Evolutionary conservation across 2,329 filamentous ascomycete species (phyloP).

Genomic region (Fusarium newnesense): DNA sequence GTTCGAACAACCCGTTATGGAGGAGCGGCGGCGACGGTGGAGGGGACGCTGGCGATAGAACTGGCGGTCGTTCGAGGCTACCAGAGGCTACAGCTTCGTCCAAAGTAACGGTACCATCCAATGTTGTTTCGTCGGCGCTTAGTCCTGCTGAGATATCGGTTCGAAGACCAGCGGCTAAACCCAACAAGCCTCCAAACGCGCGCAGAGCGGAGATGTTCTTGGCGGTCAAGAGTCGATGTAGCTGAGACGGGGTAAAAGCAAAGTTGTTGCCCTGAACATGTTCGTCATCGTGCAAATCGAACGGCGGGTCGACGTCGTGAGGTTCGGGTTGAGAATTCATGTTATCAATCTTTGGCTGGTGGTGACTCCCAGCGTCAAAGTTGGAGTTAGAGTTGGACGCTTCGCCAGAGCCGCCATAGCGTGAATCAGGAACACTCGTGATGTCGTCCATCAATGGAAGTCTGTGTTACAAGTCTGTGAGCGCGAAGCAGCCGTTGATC

Average conservation of each 20-base stretch:
- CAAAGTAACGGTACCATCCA: constrained; percentile 59
- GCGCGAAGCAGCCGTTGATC: constrained; percentile 1
- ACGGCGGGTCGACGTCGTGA: constrained; percentile 7
- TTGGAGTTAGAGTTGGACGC: constrained; percentile 25
- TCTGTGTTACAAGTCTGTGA: background rate
- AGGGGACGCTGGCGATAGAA: constrained; percentile 33
- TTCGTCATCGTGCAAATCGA: constrained; percentile 45
- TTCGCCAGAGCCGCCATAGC: constrained; percentile 34
- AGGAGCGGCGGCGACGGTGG: constrained; percentile 36
- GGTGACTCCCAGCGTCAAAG: constrained; percentile 11
- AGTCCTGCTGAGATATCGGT: constrained; percentile 60
- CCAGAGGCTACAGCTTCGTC: constrained; percentile 59
- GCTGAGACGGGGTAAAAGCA: constrained; percentile 63
- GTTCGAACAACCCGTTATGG: constrained; percentile 46
- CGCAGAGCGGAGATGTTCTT: constrained; percentile 60
- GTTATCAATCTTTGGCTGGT: constrained; percentile 17
- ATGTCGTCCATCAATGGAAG: constrained; percentile 46
- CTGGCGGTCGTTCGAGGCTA: constrained; percentile 45
- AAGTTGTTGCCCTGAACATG: constrained; percentile 56
- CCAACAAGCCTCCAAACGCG: constrained; percentile 63
- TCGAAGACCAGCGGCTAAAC: constrained; percentile 62
- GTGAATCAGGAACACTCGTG: constrained; percentile 36
- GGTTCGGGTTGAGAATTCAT: constrained; percentile 12
- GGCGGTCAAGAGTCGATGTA: constrained; percentile 64
- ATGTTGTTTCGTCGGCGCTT: constrained; percentile 59